These are phyloP conservation scores for Podospora pseudocomata DNA, from an alignment of 495 filamentous ascomycete genomes.

Conservation along the genomic window DNA sequence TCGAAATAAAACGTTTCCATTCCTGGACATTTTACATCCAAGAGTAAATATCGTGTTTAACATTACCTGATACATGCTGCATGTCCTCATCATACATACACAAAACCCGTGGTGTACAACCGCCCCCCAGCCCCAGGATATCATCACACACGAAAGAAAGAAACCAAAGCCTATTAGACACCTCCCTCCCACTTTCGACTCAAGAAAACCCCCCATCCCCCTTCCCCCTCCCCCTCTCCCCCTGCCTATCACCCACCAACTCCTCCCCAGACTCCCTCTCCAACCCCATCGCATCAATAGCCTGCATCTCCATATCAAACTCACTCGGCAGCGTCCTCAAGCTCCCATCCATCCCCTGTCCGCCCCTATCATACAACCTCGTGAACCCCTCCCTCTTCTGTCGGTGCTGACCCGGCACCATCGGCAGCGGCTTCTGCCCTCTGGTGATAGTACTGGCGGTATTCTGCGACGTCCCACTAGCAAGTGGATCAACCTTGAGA, in stretches of 20 bases:
- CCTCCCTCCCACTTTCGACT: neutral
- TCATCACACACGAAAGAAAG: neutral
- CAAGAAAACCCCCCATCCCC: neutral
- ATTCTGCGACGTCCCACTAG: neutral
- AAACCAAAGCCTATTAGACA: too few species aligned
- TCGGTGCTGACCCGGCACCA: neutral
- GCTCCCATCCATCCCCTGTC: neutral
- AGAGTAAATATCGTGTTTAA: neutral
- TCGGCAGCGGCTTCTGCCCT: neutral
- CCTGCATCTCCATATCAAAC: constrained; percentile 6
- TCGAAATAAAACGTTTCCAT: too few species aligned
- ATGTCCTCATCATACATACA: neutral
- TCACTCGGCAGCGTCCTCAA: neutral
- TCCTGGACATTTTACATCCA: too few species aligned
- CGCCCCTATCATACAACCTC: constrained; percentile 6
- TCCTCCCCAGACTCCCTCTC: neutral
- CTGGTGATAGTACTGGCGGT: neutral
- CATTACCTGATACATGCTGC: neutral
- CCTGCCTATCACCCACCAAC: neutral
- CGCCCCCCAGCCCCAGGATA: neutral
- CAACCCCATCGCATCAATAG: neutral
- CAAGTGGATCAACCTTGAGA: neutral
- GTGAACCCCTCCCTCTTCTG: constrained; percentile 3
- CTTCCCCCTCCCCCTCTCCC: neutral
- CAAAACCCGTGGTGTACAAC: neutral